Base-by-base conservation (phyloP, 1,139 yeast genomes). In the Suhomyces choctaworum region DNA sequence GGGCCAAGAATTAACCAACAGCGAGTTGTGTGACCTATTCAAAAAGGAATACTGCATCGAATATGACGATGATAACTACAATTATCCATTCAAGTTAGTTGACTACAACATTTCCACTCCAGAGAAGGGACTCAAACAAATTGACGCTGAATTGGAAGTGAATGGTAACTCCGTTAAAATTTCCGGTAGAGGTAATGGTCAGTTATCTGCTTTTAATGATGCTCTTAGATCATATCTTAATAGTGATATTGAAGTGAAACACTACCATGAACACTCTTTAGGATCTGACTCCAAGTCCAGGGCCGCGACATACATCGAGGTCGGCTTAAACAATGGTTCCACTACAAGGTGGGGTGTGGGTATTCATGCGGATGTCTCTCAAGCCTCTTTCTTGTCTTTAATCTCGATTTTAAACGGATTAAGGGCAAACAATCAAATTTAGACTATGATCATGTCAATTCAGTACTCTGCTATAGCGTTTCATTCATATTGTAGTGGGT, bases 251-350 rank as follows among this genome's bases (percentile, higher is more conserved):
- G 86, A 82, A 50, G 96, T 92, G 41, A 78, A 80, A 54, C 76
- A 83, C 57, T 92, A 92, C 64, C 83, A 84, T 43, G 97, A 92
- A 65, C 97, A 92, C 62, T 83, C 97, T 27, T 73, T 92, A 47
- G 97, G 97, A 44, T 28, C 31, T 20, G 96, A 94, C 45, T 80
- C 95, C 25, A 73, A 78, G 45, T 80, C 95, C 37, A 79, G 83
- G 58, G 98, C 98, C 43, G 97, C 94, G 16, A 82, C 97, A 14
- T 92, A 83, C 60, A 82, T 89, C 47, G 88, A 82, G 57, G 68
- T 82, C 30, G 64, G 72, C 30, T 73, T 76, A 54, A 57, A 64
- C 34, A 44, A 46, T 12, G 56, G 54, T 34, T 61, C 61, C 30
- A 62, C 68, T 19, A 58, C 66, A 39, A 76, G 79, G 56, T 90